Conservation (phyloP, 208 protist genomes). For the Trypanosoma theileri region DNA sequence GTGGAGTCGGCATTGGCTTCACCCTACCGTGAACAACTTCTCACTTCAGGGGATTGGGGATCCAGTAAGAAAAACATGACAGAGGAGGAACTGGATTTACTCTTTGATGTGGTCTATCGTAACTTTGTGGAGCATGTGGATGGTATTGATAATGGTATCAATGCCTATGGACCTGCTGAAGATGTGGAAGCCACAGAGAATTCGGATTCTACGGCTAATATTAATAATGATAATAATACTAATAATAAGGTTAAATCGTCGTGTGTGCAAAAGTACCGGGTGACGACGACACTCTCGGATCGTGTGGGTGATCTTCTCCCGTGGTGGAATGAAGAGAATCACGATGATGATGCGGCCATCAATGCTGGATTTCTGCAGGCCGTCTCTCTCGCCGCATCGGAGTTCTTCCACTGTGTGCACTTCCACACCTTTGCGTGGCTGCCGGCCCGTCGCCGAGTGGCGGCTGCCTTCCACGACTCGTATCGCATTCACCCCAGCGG, state of each 20-base stretch:
- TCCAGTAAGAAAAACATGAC: constrained; percentile 32
- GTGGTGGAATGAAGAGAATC: constrained; percentile 88
- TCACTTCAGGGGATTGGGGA: constrained; percentile 46
- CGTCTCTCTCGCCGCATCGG: constrained; percentile 75
- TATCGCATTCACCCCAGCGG: constrained; percentile 53
- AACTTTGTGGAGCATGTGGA: constrained; percentile 94
- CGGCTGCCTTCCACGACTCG: constrained; percentile 58
- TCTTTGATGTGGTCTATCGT: constrained; percentile 84
- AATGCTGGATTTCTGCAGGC: constrained; percentile 85
- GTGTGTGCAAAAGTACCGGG: constrained; percentile 73
- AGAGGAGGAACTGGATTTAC: constrained; percentile 53
- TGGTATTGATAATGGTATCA: constrained; percentile 94
- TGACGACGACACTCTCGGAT: constrained; percentile 69
- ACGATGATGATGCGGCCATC: constrained; percentile 36
- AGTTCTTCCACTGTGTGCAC: constrained; percentile 87
- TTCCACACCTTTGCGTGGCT: constrained; percentile 90
- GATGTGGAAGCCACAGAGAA: constrained; percentile 20
- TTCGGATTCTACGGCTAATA: not conserved
- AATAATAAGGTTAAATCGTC: constrained; percentile 3
- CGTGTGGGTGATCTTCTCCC: constrained; percentile 85
- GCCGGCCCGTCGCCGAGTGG: constrained; percentile 87
- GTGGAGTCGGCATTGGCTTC: constrained; percentile 44
- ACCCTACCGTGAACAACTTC: constrained; percentile 36
- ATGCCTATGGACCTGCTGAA: constrained; percentile 48
- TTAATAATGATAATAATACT: constrained; percentile 23